Percentiles rank a stretch among this genome's conserved stretches.
Evolutionary conservation across 495 filamentous ascomycete species (phyloP).

Genomic region (Talaromyces stipitatus): DNA sequence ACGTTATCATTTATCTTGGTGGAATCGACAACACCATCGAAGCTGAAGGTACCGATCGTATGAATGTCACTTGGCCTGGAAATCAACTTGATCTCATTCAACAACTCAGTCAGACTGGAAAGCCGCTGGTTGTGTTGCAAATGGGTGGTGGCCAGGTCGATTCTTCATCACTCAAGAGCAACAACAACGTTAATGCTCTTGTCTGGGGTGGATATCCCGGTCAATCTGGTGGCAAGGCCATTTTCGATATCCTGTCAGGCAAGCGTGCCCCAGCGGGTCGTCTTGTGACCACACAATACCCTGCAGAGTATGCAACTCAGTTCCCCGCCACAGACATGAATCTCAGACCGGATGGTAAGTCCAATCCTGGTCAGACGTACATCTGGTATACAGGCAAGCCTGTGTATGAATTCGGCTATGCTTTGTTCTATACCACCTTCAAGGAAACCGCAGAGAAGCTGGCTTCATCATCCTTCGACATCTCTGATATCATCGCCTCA

Average conservation of each 20-base stretch:
- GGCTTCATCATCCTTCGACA: slow-evolving; percentile 14
- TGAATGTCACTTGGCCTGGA: slow-evolving; percentile 50
- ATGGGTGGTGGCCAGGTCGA: slow-evolving; percentile 56
- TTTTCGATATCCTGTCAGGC: slow-evolving; percentile 48
- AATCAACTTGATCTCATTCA: slow-evolving; percentile 49
- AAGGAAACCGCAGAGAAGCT: slow-evolving; percentile 11
- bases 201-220: slow-evolving; percentile 55
- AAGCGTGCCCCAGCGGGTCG: slow-evolving; percentile 49
- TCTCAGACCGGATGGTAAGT: slow-evolving; percentile 35
- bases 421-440: slow-evolving; percentile 46
- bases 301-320: slow-evolving; percentile 41
- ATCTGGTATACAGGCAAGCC: slow-evolving; percentile 52
- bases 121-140: slow-evolving; percentile 50
- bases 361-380: slow-evolving; percentile 48
- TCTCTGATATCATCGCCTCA: slow-evolving; percentile 18
- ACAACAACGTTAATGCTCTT: slow-evolving; percentile 43
- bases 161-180: slow-evolving; percentile 40
- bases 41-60: slow-evolving; percentile 46
- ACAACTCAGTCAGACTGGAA: slow-evolving; percentile 38
- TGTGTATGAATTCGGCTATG: slow-evolving; percentile 49
- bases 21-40: slow-evolving; percentile 53
- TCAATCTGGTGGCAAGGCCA: slow-evolving; percentile 49
- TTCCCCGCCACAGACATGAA: slow-evolving; percentile 51
- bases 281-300: slow-evolving; percentile 51
- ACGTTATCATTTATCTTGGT: slow-evolving; percentile 49